phyloP scores from a whole-genome alignment of 164 flowering plant species.

The Protea cynaroides region DNA sequence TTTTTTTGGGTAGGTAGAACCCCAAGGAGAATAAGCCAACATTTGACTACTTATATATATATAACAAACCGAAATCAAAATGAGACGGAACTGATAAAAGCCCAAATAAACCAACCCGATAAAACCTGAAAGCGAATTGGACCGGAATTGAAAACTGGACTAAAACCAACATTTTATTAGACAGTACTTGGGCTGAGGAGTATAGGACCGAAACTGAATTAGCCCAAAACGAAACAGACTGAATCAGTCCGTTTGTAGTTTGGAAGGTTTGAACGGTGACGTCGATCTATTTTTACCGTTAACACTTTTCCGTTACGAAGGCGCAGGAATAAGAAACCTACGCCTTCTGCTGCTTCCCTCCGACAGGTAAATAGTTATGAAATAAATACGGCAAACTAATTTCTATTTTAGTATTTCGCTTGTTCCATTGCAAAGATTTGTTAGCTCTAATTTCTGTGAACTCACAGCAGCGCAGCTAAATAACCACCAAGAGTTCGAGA shows the following conservation, averaged over 20 bases:
- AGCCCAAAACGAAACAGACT: too few relatives aligned
- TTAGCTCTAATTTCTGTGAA: background rate
- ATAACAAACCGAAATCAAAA: too few relatives aligned
- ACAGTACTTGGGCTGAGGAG: too few relatives aligned
- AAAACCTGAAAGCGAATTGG: too few relatives aligned
- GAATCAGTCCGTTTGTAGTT: background rate
- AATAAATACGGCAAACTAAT: background rate
- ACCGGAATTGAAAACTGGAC: too few relatives aligned
- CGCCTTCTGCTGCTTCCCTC: background rate
- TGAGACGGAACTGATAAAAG: too few relatives aligned
- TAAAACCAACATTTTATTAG: too few relatives aligned
- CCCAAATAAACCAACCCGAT: too few relatives aligned
- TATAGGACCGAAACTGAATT: too few relatives aligned
- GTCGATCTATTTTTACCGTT: slow-evolving; percentile 16
- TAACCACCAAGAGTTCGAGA: background rate
- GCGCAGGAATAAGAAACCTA: slow-evolving; percentile 4
- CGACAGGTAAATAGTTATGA: background rate
- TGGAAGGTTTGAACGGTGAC: slow-evolving; percentile 5
- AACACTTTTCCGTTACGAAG: slow-evolving; percentile 22
- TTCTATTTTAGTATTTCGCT: background rate
- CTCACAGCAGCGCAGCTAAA: background rate
- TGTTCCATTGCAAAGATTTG: background rate
- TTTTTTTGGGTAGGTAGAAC: too few relatives aligned
- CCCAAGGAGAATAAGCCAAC: too few relatives aligned
- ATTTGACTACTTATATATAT: too few relatives aligned